Percentiles rank a stretch among this genome's conserved stretches.
Evolutionary conservation across 1,139 yeast species (phyloP).

Genomic region (Chernovozyma aurita): DNA sequence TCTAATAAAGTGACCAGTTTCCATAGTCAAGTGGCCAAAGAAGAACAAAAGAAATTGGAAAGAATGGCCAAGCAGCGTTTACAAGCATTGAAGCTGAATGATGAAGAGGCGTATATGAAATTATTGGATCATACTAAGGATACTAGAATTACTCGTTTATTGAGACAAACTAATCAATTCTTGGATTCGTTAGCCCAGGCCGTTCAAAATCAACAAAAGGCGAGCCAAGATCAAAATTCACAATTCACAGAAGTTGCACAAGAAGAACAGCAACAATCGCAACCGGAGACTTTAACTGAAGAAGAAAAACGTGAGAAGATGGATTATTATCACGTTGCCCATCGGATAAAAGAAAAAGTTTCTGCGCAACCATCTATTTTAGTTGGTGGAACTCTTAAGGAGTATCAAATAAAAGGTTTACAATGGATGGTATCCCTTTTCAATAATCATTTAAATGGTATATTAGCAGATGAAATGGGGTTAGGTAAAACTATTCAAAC

Average conservation of each 20-base stretch:
- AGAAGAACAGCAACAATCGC: slow-evolving; percentile 22
- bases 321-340: slow-evolving; percentile 80
- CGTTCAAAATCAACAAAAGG: slow-evolving; percentile 69
- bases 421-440: slow-evolving; percentile 98
- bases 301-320: slow-evolving; percentile 57
- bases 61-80: slow-evolving; percentile 80
- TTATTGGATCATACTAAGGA: slow-evolving; percentile 79
- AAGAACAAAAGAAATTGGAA: slow-evolving; percentile 70
- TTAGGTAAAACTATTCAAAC: slow-evolving; percentile 87
- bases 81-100: slow-evolving; percentile 79
- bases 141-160: slow-evolving; percentile 74
- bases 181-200: slow-evolving; percentile 76
- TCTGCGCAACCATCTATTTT: slow-evolving; percentile 60
- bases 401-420: slow-evolving; percentile 87
- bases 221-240: slow-evolving; percentile 26
- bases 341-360: slow-evolving; percentile 63
- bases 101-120: slow-evolving; percentile 80
- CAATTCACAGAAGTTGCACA: slow-evolving; percentile 21
- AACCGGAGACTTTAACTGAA: slow-evolving; percentile 15
- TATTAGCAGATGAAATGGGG: slow-evolving; percentile 93
- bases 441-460: slow-evolving; percentile 92
- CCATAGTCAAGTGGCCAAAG: slow-evolving; percentile 61
- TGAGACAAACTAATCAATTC: slow-evolving; percentile 72
- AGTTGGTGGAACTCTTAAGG: slow-evolving; percentile 87
- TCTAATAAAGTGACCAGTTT: slow-evolving; percentile 38